A percentile compares a stretch with the other conserved stretches of the same genome.
phyloP scores from a whole-genome alignment of 2,329 filamentous ascomycete species.

The Fusarium goolgardi region DNA sequence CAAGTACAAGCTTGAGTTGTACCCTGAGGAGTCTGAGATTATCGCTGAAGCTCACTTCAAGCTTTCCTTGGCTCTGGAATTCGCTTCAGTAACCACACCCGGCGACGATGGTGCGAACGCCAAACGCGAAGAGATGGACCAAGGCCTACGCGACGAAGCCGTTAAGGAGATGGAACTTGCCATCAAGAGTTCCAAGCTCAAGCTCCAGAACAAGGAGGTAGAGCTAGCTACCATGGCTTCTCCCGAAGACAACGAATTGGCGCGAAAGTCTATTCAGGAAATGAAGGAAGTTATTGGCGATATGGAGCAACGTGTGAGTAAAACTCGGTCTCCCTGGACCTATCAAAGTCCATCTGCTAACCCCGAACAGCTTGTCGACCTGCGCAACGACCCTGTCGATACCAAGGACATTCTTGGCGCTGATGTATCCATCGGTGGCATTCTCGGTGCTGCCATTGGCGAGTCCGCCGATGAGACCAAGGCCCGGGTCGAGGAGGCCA shows the following conservation, averaged over 20 bases:
- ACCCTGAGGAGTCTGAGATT: slow-evolving; percentile 82
- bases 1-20: slow-evolving; percentile 81
- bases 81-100: slow-evolving; percentile 79
- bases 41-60: slow-evolving; percentile 97
- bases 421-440: slow-evolving; percentile 61
- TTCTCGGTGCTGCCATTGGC: slow-evolving; percentile 73
- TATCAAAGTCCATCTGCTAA: background rate
- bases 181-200: slow-evolving; percentile 77
- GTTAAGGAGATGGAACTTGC: slow-evolving; percentile 77
- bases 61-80: slow-evolving; percentile 93
- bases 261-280: slow-evolving; percentile 72
- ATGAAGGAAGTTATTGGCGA: slow-evolving; percentile 83
- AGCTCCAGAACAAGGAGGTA: slow-evolving; percentile 76
- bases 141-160: slow-evolving; percentile 76
- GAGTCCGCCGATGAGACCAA: slow-evolving; percentile 70
- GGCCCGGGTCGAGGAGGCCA: slow-evolving; percentile 76
- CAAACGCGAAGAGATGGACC: slow-evolving; percentile 69
- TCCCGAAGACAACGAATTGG: slow-evolving; percentile 74
- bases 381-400: slow-evolving; percentile 68
- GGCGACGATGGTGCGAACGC: slow-evolving; percentile 60
- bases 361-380: slow-evolving; percentile 69
- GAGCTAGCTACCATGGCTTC: slow-evolving; percentile 71
- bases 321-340: slow-evolving; percentile 4
- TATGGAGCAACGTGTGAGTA: slow-evolving; percentile 77
- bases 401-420: slow-evolving; percentile 55